A percentile compares a stretch with the other conserved stretches of the same genome.
Conservation (phyloP, 164 flowering plant genomes). For the Piper betle region DNA sequence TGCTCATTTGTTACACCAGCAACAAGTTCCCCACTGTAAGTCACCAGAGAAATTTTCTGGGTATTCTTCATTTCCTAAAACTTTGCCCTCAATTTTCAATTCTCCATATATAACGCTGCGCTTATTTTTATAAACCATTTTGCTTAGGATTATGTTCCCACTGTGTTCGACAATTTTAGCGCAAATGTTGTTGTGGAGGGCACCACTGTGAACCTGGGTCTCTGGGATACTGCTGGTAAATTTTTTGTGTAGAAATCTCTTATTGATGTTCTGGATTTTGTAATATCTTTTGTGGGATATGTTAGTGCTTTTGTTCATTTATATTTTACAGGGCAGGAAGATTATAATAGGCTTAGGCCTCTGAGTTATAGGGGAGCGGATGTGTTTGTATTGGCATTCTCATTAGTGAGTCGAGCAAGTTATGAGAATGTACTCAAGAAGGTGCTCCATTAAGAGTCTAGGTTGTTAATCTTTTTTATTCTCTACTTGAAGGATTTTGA, state of each 20-base stretch:
- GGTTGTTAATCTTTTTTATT: not conserved
- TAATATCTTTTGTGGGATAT: no score
- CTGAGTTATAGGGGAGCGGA: constrained; percentile 97
- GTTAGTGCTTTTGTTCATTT: not conserved
- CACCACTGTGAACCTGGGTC: constrained; percentile 88
- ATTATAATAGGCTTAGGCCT: constrained; percentile 92
- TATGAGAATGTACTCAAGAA: constrained; percentile 86
- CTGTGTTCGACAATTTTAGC: constrained; percentile 97
- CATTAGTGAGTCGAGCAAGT: constrained; percentile 89
- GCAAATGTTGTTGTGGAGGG: constrained; percentile 94
- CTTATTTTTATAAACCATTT: not conserved
- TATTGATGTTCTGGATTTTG: not conserved
- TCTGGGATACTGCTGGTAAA: constrained; percentile 98
- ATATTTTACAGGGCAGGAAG: constrained; percentile 72
- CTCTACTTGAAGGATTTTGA: constrained; percentile 4
- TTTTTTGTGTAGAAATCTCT: not conserved
- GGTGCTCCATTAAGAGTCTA: constrained; percentile 25
- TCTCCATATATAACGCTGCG: no score
- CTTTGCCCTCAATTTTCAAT: no score
- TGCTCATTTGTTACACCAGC: constrained; percentile 94
- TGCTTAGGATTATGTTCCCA: constrained; percentile 66
- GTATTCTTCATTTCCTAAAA: not conserved
- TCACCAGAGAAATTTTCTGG: not conserved
- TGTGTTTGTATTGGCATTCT: constrained; percentile 87
- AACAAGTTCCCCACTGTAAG: constrained; percentile 93